Percentiles rank a stretch among this genome's conserved stretches.
These are phyloP conservation scores for Entophlyctis helioformis DNA, from an alignment of 192 early-diverging fungal species.

Conservation along the genomic window DNA sequence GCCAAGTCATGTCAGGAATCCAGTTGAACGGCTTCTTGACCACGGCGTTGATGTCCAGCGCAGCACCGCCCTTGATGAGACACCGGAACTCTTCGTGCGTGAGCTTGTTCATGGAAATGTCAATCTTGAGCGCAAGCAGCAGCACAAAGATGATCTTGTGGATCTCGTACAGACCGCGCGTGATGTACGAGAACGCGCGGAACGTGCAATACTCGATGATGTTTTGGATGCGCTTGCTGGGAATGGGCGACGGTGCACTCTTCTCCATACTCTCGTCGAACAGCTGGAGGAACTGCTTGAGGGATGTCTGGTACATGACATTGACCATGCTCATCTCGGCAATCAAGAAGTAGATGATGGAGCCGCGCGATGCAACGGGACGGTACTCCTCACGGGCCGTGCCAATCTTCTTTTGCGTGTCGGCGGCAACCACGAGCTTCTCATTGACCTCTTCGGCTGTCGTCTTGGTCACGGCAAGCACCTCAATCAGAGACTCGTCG, in stretches of 20 bases:
- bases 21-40: slow-evolving; percentile 57
- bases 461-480: slow-evolving; percentile 47
- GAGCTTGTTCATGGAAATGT: slow-evolving; percentile 38
- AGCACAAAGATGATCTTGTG: slow-evolving; percentile 53
- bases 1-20: slow-evolving; percentile 59
- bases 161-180: slow-evolving; percentile 49
- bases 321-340: slow-evolving; percentile 60
- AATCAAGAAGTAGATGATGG: slow-evolving; percentile 57
- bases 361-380: slow-evolving; percentile 46
- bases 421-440: slow-evolving; percentile 49
- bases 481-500: slow-evolving; percentile 57
- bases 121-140: slow-evolving; percentile 48
- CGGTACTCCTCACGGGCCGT: slow-evolving; percentile 53
- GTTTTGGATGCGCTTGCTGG: slow-evolving; percentile 51
- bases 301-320: slow-evolving; percentile 52
- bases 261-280: slow-evolving; percentile 60
- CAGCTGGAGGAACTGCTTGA: slow-evolving; percentile 54
- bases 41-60: slow-evolving; percentile 51
- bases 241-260: slow-evolving; percentile 48
- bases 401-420: slow-evolving; percentile 56
- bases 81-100: slow-evolving; percentile 52
- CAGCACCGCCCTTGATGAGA: slow-evolving; percentile 52
- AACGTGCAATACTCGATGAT: slow-evolving; percentile 59
- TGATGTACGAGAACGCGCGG: slow-evolving; percentile 43
- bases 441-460: slow-evolving; percentile 57